Percentiles rank a stretch among this genome's conserved stretches.
Conservation (phyloP, 1,284 basidiomycete genomes). For the Heterobasidion irregulare region DNA sequence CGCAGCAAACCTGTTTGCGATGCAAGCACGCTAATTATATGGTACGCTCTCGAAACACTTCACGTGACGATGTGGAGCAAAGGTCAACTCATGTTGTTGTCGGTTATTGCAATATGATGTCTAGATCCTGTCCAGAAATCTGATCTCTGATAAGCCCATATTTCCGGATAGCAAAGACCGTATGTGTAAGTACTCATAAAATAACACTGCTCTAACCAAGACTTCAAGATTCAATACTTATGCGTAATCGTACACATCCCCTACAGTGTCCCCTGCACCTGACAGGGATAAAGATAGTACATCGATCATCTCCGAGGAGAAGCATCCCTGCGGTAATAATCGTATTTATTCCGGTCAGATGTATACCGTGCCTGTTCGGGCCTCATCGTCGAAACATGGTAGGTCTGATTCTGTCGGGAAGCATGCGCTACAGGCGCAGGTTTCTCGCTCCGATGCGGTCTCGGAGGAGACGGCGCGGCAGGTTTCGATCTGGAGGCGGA, state of each 20-base stretch:
- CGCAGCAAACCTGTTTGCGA: too few relatives aligned
- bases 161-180: too few relatives aligned
- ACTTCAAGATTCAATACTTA: neutral
- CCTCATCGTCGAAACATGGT: constrained; percentile 4
- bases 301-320: constrained; percentile 29
- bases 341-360: constrained; percentile 8
- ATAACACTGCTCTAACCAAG: neutral
- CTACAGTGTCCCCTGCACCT: neutral
- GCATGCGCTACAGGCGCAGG: constrained; percentile 4
- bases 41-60: neutral
- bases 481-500: constrained; percentile 10
- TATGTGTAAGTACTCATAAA: too few relatives aligned
- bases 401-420: constrained; percentile 5
- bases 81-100: too few relatives aligned
- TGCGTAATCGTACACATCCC: neutral
- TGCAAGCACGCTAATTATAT: neutral
- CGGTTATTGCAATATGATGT: too few relatives aligned
- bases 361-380: constrained; percentile 1
- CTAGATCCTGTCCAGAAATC: too few relatives aligned
- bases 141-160: too few relatives aligned
- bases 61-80: neutral
- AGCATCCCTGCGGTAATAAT: constrained; percentile 28
- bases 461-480: neutral
- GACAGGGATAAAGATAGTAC: neutral
- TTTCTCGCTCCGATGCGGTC: constrained; percentile 8